Base-by-base conservation (phyloP, 2,329 filamentous ascomycete genomes). In the Pestalotiopsis sp. region DNA sequence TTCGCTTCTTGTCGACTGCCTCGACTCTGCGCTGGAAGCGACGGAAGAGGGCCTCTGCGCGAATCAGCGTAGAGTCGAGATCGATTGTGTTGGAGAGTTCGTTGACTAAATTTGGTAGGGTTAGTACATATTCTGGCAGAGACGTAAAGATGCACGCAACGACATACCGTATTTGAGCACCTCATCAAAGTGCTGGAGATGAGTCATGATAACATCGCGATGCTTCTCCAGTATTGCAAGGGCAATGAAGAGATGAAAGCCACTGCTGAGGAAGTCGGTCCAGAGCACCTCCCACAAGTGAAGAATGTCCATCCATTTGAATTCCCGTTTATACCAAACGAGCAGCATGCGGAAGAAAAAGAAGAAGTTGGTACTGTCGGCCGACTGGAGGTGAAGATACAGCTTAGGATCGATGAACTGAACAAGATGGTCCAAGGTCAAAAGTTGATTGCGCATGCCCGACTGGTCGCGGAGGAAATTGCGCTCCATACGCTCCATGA, bases 321-420 rank as follows among this genome's bases (percentile, higher is more conserved):
- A 99, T 80, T 99, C 96, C 62, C 96, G 92, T 84, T 99, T 99
- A 81, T 96, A 99, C 96, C 96, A 99, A 11, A 99, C 96, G 1
- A 99, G 86, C 41, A 99, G 86, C 96, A 98, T 98, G 70, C 96
- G 93, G 88, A 98, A 99, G 85, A 99, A 98, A 85, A 99, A 99
- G 82, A 99, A 99, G 81, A 99, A 99, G 80, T 99, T 99, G 27
- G 96, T 99, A 76, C 93, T 97, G 76, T 99, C 97, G 23, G 95
- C 93, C 17, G 88, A 91, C 79, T 97, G 90, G 0, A 99, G 88
- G 75, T 99, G 96, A 2, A 93, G 86, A 81, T 98, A 98, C 7
- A 99, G 89, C 77, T 94, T 93, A 0, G 97, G 96, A 73, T 99
- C 96, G 90, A 99, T 95, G 68, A 99, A 93, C 77, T 97, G 94